Evolutionary conservation across 2,329 filamentous ascomycete genomes (phyloP).

Genomic region (Verticillium isaacii): DNA sequence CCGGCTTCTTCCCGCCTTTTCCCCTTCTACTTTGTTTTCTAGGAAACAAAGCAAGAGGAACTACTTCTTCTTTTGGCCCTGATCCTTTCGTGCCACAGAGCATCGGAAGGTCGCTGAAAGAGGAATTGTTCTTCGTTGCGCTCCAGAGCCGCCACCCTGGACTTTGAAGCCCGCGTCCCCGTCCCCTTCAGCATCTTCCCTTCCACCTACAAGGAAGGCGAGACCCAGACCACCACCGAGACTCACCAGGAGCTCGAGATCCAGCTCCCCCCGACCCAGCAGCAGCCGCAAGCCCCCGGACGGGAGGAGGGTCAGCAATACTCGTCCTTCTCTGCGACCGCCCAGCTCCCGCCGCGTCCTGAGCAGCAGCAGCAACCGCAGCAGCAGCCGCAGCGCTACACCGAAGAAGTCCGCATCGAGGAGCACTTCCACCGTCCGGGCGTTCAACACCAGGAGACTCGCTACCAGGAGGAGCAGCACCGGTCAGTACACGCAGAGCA

Average conservation of each 20-base stretch:
- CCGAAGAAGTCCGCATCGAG: slow-evolving; percentile 79
- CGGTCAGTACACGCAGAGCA: slow-evolving; percentile 37
- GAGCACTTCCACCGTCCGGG: slow-evolving; percentile 70
- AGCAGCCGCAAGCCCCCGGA: slow-evolving; percentile 44
- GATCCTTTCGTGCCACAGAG: slow-evolving; percentile 59
- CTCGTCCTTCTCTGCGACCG: slow-evolving; percentile 65
- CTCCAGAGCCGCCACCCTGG: slow-evolving; percentile 87
- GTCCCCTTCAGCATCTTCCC: slow-evolving; percentile 99
- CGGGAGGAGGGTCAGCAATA: slow-evolving; percentile 97
- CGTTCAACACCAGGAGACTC: slow-evolving; percentile 48
- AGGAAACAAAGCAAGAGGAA: slow-evolving; percentile 60
- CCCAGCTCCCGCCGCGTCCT: slow-evolving; percentile 57
- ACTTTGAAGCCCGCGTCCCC: slow-evolving; percentile 99
- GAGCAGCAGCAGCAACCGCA: slow-evolving; percentile 29
- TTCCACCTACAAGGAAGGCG: slow-evolving; percentile 79
- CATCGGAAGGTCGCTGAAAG: slow-evolving; percentile 57
- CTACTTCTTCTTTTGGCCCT: slow-evolving; percentile 47
- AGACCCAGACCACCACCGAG: slow-evolving; percentile 38
- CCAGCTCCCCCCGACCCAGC: slow-evolving; percentile 55
- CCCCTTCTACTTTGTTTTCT: slow-evolving; percentile 46
- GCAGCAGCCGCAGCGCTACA: slow-evolving; percentile 45
- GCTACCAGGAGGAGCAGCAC: slow-evolving; percentile 45
- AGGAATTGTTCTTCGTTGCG: slow-evolving; percentile 54
- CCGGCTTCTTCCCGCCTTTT: slow-evolving; percentile 26
- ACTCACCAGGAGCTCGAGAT: slow-evolving; percentile 85